Conservation (phyloP, 306 rosid genomes). For the Trifolium fragiferum region DNA sequence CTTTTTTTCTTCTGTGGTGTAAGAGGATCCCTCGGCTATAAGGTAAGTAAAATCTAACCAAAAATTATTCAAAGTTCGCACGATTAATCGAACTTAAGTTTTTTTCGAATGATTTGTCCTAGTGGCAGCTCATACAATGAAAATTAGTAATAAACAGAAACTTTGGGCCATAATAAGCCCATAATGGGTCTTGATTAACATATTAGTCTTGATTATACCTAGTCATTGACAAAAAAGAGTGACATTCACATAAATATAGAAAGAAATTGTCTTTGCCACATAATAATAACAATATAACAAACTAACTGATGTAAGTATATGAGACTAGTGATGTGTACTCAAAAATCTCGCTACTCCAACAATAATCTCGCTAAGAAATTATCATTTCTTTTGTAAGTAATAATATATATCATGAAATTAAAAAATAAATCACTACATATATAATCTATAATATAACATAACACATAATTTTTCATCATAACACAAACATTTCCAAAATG, state of each 20-base stretch:
- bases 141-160: background rate
- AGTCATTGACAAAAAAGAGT: background rate
- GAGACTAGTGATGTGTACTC: conserved; percentile 44
- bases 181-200: background rate
- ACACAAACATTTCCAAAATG: conserved; percentile 44
- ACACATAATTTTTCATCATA: background rate
- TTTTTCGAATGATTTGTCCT: too few relatives aligned
- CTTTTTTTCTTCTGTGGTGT: too few relatives aligned
- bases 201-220: background rate
- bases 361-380: conserved; percentile 18
- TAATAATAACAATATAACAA: conserved; percentile 46
- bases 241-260: background rate
- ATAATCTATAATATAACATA: background rate
- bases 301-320: conserved; percentile 43
- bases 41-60: too few relatives aligned
- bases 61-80: too few relatives aligned
- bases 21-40: too few relatives aligned
- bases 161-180: background rate
- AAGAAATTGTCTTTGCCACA: conserved; percentile 38
- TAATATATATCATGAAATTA: background rate
- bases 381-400: background rate
- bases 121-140: background rate
- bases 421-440: conserved; percentile 26
- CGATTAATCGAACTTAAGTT: too few relatives aligned
- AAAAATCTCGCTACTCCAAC: conserved; percentile 39